phyloP scores from a whole-genome alignment of 1,284 basidiomycete species.

The Golubevia pallescens region DNA sequence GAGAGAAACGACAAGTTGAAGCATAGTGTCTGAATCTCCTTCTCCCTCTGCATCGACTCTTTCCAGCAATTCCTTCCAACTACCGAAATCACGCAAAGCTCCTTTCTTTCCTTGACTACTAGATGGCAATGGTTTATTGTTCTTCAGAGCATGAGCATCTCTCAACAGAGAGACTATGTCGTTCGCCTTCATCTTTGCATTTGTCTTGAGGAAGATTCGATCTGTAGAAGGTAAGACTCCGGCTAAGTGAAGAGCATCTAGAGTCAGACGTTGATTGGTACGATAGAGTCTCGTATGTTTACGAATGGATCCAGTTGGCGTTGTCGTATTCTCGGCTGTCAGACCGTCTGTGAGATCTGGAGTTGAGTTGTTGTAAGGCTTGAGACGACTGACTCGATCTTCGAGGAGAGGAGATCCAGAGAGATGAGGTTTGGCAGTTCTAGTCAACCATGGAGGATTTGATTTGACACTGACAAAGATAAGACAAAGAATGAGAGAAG shows the following conservation, averaged over 20 bases:
- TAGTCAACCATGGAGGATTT: neutral
- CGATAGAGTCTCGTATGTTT: constrained; percentile 47
- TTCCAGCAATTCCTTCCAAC: constrained; percentile 52
- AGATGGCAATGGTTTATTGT: constrained; percentile 1
- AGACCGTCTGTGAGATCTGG: constrained; percentile 12
- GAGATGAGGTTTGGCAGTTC: constrained; percentile 1
- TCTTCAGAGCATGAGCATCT: constrained; percentile 36
- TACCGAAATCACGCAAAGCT: constrained; percentile 36
- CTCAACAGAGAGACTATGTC: constrained; percentile 36
- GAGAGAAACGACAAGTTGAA: constrained; percentile 39
- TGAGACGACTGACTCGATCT: neutral
- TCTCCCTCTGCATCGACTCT: constrained; percentile 47
- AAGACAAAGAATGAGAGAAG: too few relatives aligned
- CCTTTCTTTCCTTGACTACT: constrained; percentile 22
- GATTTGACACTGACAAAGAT: neutral
- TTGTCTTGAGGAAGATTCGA: constrained; percentile 46
- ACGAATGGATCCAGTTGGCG: constrained; percentile 13
- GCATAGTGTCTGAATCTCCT: constrained; percentile 31
- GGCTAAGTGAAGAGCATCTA: constrained; percentile 36
- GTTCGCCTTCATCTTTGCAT: constrained; percentile 28
- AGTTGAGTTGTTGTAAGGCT: too few relatives aligned
- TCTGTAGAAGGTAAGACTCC: constrained; percentile 20
- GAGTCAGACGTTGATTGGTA: constrained; percentile 38
- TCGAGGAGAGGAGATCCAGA: too few relatives aligned
- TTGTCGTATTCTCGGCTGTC: constrained; percentile 9